Evolutionary conservation across 768 basidiomycete species (phyloP), one percentile per base, ranked within the genome.

Genomic region (Pleurotus giganteus): DNA sequence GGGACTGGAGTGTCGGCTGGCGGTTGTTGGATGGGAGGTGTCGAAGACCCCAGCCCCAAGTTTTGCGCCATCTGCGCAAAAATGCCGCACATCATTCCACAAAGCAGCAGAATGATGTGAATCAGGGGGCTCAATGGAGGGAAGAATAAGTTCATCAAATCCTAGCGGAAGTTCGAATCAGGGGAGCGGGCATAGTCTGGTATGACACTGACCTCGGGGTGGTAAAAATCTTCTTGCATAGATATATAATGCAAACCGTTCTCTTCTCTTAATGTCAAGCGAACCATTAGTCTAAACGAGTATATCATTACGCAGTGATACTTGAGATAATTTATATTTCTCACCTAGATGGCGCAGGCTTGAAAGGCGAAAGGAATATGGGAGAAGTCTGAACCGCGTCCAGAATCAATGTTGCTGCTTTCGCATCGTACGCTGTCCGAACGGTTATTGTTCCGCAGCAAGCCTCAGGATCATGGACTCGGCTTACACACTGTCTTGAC

Each of bases 161-260:
- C 77, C 73, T 78, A 45, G 12, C 15, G 4, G 4, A n/a, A 53
- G 12, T 15, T 17, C 19, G 8, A 6, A 23, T 41, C 13, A 23
- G 15, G 55, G n/a, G 5, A 23, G 9, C 31, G 19, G 43, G 27
- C 24, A 51, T 15, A 19, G 24, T 17, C 19, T 42, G 21, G 15
- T 36, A 37, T n/a, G n/a, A 3, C 17, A 66, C 64, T 12, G 54
- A 78, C 82, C 56, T 81, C 79, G 2, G 84, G 74, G 59, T 81
- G 80, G 57, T 79, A 80, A 53, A 82, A 78, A 61, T 85, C 83
- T 60, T 87, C 83, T 59, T 88, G 84, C 49, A 70, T 65, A 0
- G 68, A 60, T 44, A 88, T 85, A 45, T 76, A 75, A 60, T 74
- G 73, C 2, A 66, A 47, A 1, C 66, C 72, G 17, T 68, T 63